Evolutionary conservation across 495 filamentous ascomycete genomes (phyloP), one percentile per base, ranked within the genome.

Genomic region (Delitschia confertaspora): DNA sequence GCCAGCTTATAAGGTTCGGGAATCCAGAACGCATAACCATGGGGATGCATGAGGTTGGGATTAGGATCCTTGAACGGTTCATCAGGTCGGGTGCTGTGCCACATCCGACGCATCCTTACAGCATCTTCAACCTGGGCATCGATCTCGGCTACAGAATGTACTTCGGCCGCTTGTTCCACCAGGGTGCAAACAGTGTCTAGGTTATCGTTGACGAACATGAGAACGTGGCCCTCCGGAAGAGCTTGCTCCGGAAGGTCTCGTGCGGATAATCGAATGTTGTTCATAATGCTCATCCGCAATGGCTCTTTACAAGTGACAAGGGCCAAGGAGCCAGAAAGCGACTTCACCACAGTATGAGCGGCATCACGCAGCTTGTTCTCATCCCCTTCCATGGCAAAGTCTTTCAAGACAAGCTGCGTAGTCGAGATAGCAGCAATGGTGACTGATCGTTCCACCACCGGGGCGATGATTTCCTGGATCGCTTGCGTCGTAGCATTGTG

Each of bases 141-240:
- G 47, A 99, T 95, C 60, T 96, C 89, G 10, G 84, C 82, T 23
- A 95, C 69, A 9, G 89, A 88, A 40, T 87, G 86, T 51, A 91
- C 83, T 60, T 95, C 89, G 7, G 91, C 93, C 24, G 87, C 87
- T 56, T 87, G 83, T 61, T 96, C 91, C 20, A 99, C 87, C 45
- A 93, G 80, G 38, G 74, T 80, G 57, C 91, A 96, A 31, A 91
- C 87, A 35, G 83, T 74, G 50, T 99, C 91, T 21, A 96, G 71
- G 61, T 99, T 99, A 42, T 94, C 91, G 58, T 96, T 96, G 47
- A 96, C 88, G 60, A 93, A 95, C 83, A 96, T 93, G 45, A 95
- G 72, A 42, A 96, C 88, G 36, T 78, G 65, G 14, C 88, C 88
- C 59, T 99, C 93, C 1, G 88, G 83, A 17, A 87, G 68, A 19